Evolutionary conservation across 2,329 filamentous ascomycete species (phyloP), one percentile per base, ranked within the genome.

Genomic region (Macrophomina phaseolina): DNA sequence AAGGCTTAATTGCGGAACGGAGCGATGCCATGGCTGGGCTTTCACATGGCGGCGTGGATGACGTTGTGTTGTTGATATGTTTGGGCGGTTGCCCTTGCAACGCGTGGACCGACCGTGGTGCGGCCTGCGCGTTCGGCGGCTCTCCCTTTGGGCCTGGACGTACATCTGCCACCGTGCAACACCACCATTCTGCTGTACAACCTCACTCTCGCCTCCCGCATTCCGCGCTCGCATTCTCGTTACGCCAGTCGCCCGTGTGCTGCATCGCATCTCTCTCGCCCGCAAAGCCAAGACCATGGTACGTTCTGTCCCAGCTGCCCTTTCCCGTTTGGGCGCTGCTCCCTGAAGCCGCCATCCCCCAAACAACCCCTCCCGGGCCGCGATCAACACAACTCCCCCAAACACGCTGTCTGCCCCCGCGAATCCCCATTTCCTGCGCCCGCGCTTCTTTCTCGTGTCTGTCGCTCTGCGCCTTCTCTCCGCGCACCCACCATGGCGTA

Each of bases 271-370:
- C 34, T 7, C 16, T 11, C 12, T 36, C 53, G 36, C 30, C 38
- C 58, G 18, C 16, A 34, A 34, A 61, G 58, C 58, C 58, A 49
- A 64, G 49, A 64, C 32, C 16, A 64, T 64, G 61, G 61, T 64
- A 53, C 61, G 61, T 34, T 12, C 34, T 32, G 34, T 9, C 4
- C 16, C 48, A 48, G 61, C 61, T 52, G 40, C 61, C 46, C 23
- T 52, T 64, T 64, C 61, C 61, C 4, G 30, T 45, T 52, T 52
- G 5, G 61, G 46, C 16, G 46, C 42, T 12, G 46, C 61, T 52
- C 61, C 46, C 61, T 53, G 49, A 52, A 38, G 46, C 12, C 61
- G 61, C 61, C 61, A 64, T 64, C 61, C 61, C 61, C 61, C 61
- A 64, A 64, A 53, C 61, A 40, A 51, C 46, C 45, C 42, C 58